These are phyloP conservation scores for Crithidia expoeki DNA, from an alignment of 208 protist species.

Conservation along the genomic window DNA sequence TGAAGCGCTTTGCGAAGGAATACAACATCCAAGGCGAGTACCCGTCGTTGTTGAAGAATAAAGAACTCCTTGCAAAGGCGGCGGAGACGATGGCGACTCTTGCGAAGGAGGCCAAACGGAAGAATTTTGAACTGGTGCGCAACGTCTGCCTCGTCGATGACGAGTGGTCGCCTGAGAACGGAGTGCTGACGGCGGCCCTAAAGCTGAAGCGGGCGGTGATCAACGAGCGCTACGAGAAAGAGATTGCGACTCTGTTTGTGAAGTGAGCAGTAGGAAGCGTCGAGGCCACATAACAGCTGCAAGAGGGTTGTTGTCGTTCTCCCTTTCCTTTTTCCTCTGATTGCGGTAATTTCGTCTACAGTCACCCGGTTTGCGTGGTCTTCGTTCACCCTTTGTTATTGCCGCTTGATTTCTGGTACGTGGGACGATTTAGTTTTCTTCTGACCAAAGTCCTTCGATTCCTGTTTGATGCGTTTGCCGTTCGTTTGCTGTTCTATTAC, in stretches of 20 bases:
- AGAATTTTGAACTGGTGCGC: slow-evolving; percentile 61
- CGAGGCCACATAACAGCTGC: too few relatives aligned
- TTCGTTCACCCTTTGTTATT: too few relatives aligned
- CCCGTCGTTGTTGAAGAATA: slow-evolving; percentile 6
- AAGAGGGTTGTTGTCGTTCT: too few relatives aligned
- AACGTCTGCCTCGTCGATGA: slow-evolving; percentile 59
- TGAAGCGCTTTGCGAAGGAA: slow-evolving; percentile 46
- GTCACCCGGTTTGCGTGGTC: too few relatives aligned
- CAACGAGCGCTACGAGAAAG: slow-evolving; percentile 49
- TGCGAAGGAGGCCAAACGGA: slow-evolving; percentile 37
- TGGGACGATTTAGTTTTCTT: too few relatives aligned
- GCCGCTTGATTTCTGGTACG: too few relatives aligned
- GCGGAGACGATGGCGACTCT: slow-evolving; percentile 39
- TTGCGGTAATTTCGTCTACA: too few relatives aligned
- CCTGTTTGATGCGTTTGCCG: too few relatives aligned
- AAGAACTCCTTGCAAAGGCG: slow-evolving; percentile 5
- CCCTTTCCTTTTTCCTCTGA: too few relatives aligned
- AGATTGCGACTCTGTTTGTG: slow-evolving; percentile 75
- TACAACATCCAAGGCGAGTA: slow-evolving; percentile 35
- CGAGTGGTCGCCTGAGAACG: slow-evolving; percentile 85
- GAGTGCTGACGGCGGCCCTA: slow-evolving; percentile 63
- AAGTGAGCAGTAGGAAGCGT: too few relatives aligned
- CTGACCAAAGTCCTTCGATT: too few relatives aligned
- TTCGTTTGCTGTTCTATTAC: too few relatives aligned
- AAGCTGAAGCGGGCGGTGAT: slow-evolving; percentile 70